Evolutionary conservation across 1,284 basidiomycete species (phyloP), one percentile per base, ranked within the genome.

Genomic region (Irpex lacteus): DNA sequence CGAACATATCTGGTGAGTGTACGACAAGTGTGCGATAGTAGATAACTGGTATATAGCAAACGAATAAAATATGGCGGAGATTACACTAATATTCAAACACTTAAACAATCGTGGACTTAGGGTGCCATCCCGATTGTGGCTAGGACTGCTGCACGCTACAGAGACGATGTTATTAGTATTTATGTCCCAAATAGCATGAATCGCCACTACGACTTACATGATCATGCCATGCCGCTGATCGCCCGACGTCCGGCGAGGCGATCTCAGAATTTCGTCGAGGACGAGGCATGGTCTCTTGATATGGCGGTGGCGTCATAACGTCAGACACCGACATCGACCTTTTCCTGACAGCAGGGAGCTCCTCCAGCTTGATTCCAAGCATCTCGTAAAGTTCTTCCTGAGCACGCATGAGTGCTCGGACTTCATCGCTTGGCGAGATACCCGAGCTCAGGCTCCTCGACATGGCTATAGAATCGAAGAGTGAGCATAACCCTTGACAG

Each of bases 301-400:
- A 69, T 38, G 60, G 63, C 15, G 68, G 68, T 49, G 67, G 71
- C 61, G 64, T 63, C 47, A 64, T 5, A 9, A 60, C 67, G 37
- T 67, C 64, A 15, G 71, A 62, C 5, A 69, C 78, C n/a, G 80
- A 80, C 68, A 82, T 72, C n/a, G 86, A 87, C 56, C 78, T 78
- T 26, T 60, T 63, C 37, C 85, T 76, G 76, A 75, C 7, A 66
- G 69, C 21, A 73, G 68, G 61, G 19, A 78, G 70, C 19, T 82
- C 81, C 13, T 79, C 78, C 7, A 78, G 61, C 5, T 76, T 73
- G 58, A 90, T 77, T 13, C 90, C 90, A 19, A 92, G 80, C 83
- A 91, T 86, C 56, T 82, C 82, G 69, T 88, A 90, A 4, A 92
- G 74, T 65, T 91, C 89, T 47, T 84, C 84, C 69, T 91, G 87